Conservation (phyloP, 2,329 filamentous ascomycete species). For the Paecilomyces fulvus region DNA sequence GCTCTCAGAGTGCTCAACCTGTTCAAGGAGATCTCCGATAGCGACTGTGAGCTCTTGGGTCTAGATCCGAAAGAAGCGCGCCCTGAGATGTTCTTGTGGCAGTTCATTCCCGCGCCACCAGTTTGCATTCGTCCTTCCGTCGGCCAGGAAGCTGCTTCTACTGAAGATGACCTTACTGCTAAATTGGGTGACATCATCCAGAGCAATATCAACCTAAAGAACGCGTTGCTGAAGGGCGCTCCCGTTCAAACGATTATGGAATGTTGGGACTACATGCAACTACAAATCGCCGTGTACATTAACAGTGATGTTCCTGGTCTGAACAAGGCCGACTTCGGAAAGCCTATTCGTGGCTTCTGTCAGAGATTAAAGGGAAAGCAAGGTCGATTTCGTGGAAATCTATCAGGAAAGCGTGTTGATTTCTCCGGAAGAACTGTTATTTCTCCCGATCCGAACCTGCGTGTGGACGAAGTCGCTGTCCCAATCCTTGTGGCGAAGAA, state of each 20-base stretch:
- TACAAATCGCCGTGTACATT: conserved; percentile 95
- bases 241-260: conserved; percentile 88
- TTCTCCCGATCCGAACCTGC: conserved; percentile 88
- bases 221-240: conserved; percentile 73
- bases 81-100: conserved; percentile 97
- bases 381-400: conserved; percentile 89
- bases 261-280: conserved; percentile 93
- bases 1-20: conserved; percentile 81
- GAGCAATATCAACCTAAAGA: conserved; percentile 78
- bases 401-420: conserved; percentile 97
- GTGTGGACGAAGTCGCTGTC: conserved; percentile 88
- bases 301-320: conserved; percentile 93
- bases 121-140: conserved; percentile 93
- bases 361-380: conserved; percentile 96
- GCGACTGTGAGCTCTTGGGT: conserved; percentile 84
- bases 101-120: conserved; percentile 86
- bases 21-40: conserved; percentile 76
- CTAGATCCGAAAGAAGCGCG: conserved; percentile 78
- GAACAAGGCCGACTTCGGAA: conserved; percentile 78
- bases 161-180: conserved; percentile 91
- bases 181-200: conserved; percentile 96
- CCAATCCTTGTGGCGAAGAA: conserved; percentile 90
- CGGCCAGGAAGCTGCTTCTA: conserved; percentile 84
- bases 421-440: conserved; percentile 98
- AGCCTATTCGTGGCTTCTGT: conserved; percentile 85